phyloP scores from a whole-genome alignment of 345 rosid species.

The Ceriops tagal region DNA sequence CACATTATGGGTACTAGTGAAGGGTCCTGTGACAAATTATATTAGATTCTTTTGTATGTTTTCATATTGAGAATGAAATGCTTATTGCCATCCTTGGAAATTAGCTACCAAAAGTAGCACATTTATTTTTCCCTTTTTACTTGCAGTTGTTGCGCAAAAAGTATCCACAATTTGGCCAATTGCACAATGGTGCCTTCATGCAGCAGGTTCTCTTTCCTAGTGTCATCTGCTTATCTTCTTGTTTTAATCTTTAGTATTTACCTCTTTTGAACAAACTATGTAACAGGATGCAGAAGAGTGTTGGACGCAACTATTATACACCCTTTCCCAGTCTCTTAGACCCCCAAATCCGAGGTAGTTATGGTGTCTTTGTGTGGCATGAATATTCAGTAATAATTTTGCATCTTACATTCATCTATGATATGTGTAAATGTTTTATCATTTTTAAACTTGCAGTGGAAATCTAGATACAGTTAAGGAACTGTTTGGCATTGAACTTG shows the following conservation, averaged over 20 bases:
- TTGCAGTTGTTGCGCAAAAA: slow-evolving; percentile 80
- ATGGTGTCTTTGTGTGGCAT: slow-evolving; percentile 15
- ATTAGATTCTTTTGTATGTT: too few species aligned
- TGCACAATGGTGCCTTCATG: slow-evolving; percentile 92
- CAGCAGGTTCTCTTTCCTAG: slow-evolving; percentile 59
- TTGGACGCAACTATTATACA: slow-evolving; percentile 90
- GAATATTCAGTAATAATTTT: neutral
- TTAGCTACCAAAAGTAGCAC: neutral
- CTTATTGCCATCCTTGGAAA: too few species aligned
- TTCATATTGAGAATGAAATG: too few species aligned
- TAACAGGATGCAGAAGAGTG: slow-evolving; percentile 98
- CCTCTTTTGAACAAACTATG: slow-evolving; percentile 13
- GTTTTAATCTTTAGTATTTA: slow-evolving; percentile 6
- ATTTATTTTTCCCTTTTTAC: slow-evolving; percentile 5
- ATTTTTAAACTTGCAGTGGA: slow-evolving; percentile 44
- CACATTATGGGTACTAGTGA: too few species aligned
- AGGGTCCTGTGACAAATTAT: too few species aligned
- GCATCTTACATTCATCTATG: neutral
- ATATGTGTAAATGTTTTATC: neutral
- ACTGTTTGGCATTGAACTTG: slow-evolving; percentile 80
- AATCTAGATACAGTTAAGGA: slow-evolving; percentile 63
- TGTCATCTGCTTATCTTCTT: neutral
- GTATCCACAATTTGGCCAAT: slow-evolving; percentile 89
- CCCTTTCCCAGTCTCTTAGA: slow-evolving; percentile 84
- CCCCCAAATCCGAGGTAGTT: slow-evolving; percentile 51